Conservation (phyloP, 768 basidiomycete species). For the Cubamyces lactineus region DNA sequence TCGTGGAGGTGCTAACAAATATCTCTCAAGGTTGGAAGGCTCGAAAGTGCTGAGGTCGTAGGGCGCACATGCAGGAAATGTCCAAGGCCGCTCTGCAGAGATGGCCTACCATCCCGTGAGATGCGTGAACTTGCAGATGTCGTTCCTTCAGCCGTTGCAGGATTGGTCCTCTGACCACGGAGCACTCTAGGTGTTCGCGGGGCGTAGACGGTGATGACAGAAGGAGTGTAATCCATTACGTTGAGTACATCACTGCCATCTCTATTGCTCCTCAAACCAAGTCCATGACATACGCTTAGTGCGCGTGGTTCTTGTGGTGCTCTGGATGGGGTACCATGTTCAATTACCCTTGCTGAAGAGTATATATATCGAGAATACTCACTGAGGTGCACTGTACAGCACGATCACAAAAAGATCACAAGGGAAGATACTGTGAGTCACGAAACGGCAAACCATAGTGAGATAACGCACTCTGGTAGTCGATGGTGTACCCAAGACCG, state of each 20-base stretch:
- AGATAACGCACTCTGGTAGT: constrained; percentile 79
- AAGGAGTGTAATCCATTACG: constrained; percentile 8
- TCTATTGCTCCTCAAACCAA: constrained; percentile 17
- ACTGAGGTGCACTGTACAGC: constrained; percentile 78
- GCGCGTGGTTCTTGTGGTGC: constrained; percentile 91
- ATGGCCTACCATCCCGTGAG: too few relatives aligned
- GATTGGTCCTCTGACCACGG: too few relatives aligned
- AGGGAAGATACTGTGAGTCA: constrained; percentile 14
- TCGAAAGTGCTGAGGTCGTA: too few relatives aligned
- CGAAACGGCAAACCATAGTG: neutral
- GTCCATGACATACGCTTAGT: constrained; percentile 45
- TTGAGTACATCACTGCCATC: constrained; percentile 16
- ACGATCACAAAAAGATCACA: neutral
- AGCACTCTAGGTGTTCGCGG: too few relatives aligned
- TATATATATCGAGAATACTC: constrained; percentile 37
- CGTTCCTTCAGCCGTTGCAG: too few relatives aligned
- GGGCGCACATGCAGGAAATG: too few relatives aligned
- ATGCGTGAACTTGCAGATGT: too few relatives aligned
- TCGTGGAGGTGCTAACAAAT: too few relatives aligned
- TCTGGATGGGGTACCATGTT: constrained; percentile 46
- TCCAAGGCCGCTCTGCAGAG: too few relatives aligned
- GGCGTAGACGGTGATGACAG: neutral
- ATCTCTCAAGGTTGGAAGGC: too few relatives aligned
- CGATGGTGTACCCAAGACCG: constrained; percentile 81
- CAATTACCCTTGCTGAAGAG: constrained; percentile 27